phyloP scores from a whole-genome alignment of 2,329 filamentous ascomycete genomes.

The Amauroascus verrucosus region DNA sequence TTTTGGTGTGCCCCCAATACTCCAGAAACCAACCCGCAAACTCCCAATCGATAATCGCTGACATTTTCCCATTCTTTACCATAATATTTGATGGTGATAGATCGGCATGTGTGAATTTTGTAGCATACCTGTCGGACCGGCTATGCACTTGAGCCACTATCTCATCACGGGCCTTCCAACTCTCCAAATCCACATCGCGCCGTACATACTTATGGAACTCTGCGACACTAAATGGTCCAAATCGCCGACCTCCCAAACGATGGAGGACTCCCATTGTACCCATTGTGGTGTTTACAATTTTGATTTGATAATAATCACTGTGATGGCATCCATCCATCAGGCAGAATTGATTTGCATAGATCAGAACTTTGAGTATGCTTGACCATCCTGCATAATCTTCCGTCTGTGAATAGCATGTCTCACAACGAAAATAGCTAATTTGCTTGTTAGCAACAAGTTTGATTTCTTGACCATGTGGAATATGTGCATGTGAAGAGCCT shows the following conservation, averaged over 20 bases:
- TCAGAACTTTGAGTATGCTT: no score
- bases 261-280: no score
- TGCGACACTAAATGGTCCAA: constrained; percentile 2
- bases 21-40: constrained; percentile 5
- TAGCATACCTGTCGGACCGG: constrained; percentile 2
- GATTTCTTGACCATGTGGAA: no score
- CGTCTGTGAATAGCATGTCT: no score
- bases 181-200: constrained; percentile 1
- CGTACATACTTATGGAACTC: constrained; percentile 3
- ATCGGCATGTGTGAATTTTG: constrained; percentile 27
- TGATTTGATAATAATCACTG: no score
- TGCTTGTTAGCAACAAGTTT: no score
- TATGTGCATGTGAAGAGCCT: no score
- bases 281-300: no score
- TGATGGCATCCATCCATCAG: no score
- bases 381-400: no score
- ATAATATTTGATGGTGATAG: constrained; percentile 29
- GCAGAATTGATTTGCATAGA: no score
- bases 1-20: constrained; percentile 11
- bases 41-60: constrained; percentile 13
- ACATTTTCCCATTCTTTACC: constrained; percentile 19
- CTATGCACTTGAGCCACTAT: constrained; percentile 1
- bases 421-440: no score
- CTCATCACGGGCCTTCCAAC: neutral
- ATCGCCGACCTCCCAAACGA: neutral